Evolutionary conservation across 2,329 filamentous ascomycete species (phyloP), one percentile per base, ranked within the genome.

Genomic region (Botryotinia calthae): DNA sequence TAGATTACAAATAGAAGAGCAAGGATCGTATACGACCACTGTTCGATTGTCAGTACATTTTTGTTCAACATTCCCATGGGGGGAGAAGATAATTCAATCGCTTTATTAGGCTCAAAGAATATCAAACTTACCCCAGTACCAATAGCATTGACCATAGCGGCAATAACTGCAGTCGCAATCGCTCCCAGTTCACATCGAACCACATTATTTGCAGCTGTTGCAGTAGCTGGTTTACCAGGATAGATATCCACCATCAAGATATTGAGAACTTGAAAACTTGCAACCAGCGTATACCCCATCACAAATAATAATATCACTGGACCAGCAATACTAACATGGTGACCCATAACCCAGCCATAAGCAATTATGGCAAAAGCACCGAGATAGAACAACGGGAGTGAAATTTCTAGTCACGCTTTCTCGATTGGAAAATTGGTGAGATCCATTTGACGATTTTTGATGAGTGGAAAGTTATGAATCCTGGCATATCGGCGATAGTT

Each of bases 401-500:
- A 84, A 28, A 87, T 77, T 74, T 88, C 83, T 1, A 88, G 80
- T 2, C 87, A 83, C 0, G 84, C 86, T 2, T 81, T 80, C 76
- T 88, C 87, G 18, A 88, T 84, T 1, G 86, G 86, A 51, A 88
- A 87, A 0, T 80, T 75, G 0, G 81, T 76, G 18, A 88, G 80
- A 74, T 87, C 84, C 46, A 83, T 82, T 75, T 86, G 86, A 8
- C 86, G 86, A 65, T 84, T 86, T 76, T 84, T 85, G 71, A 86
- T 85, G 70, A 90, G 84, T 0, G 84, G 79, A 16, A 91, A 81
- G 18, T 86, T 86, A 0, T 88, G 80, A 12, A 81, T 83, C 10
- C 81, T 79, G 16, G 90, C 89, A 73, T 90, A 85, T 1, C 90
- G 87, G 1, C 86, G 85, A 79, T 89, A 94, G 79, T 92, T 93